Conservation (phyloP, 2,329 filamentous ascomycete species). For the Hymenoscyphus occultus region DNA sequence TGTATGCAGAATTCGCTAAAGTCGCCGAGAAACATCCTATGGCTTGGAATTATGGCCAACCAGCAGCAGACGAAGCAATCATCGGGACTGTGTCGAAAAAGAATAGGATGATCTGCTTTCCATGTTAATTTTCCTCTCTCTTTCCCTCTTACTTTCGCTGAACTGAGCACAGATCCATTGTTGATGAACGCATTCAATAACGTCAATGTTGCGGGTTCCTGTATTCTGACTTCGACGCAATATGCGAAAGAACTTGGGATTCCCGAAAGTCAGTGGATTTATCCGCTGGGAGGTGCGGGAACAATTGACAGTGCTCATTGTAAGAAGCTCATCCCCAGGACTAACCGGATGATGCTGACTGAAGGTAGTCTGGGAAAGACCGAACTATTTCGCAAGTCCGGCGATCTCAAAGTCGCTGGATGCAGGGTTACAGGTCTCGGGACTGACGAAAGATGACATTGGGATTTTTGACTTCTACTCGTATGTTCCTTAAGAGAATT, state of each 20-base stretch:
- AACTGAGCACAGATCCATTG: conserved; percentile 51
- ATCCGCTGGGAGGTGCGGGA: conserved; percentile 61
- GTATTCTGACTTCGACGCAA: conserved; percentile 56
- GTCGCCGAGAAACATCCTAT: conserved; percentile 51
- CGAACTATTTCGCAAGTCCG: conserved; percentile 55
- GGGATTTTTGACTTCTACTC: conserved; percentile 65
- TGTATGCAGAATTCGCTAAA: conserved; percentile 60
- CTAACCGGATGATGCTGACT: conserved; percentile 12
- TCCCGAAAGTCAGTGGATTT: conserved; percentile 57
- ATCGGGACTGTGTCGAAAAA: conserved; percentile 53
- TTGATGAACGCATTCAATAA: conserved; percentile 72
- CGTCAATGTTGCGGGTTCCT: conserved; percentile 60
- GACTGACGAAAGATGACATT: conserved; percentile 48
- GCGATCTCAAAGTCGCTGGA: conserved; percentile 58
- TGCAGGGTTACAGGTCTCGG: conserved; percentile 47
- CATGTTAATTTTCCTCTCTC: conserved; percentile 47
- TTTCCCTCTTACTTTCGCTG: conserved; percentile 17
- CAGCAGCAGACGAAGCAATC: conserved; percentile 43
- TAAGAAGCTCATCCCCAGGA: conserved; percentile 33
- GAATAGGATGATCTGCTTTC: conserved; percentile 67
- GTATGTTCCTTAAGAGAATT: conserved; percentile 32
- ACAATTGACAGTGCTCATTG: conserved; percentile 56
- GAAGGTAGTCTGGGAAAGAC: conserved; percentile 57
- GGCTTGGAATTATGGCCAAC: conserved; percentile 55
- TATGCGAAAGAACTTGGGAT: conserved; percentile 54